Conservation (phyloP, 495 filamentous ascomycete genomes). For the Baudoinia panamericana region DNA sequence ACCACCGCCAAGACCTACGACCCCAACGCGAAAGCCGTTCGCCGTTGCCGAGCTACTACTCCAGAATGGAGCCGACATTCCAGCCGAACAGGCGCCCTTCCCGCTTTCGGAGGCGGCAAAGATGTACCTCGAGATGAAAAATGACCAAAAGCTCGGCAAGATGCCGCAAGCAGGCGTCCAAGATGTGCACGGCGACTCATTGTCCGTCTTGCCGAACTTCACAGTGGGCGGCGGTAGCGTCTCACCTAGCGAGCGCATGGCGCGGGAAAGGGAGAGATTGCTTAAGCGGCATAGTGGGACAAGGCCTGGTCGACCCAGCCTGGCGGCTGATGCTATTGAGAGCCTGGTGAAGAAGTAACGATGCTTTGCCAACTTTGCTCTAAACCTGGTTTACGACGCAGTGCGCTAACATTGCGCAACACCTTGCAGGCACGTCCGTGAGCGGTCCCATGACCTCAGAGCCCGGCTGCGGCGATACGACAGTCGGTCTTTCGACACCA, state of each 20-base stretch:
- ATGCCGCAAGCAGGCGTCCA: constrained; percentile 1
- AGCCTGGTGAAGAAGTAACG: constrained; percentile 20
- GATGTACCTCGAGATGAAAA: constrained; percentile 75
- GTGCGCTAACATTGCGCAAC: constrained; percentile 3
- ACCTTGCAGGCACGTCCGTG: constrained; percentile 10
- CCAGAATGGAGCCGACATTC: constrained; percentile 88
- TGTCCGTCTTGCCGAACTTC: constrained; percentile 16
- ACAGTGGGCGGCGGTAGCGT: background rate
- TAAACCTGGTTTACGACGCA: background rate
- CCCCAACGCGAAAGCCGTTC: constrained; percentile 39
- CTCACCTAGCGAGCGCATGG: background rate
- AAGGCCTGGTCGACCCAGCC: constrained; percentile 6
- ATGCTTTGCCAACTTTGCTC: background rate
- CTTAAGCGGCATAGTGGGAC: constrained; percentile 11
- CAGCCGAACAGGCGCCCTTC: constrained; percentile 55
- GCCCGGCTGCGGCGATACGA: constrained; percentile 2
- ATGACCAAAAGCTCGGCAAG: constrained; percentile 27
- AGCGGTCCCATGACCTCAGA: constrained; percentile 5
- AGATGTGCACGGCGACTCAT: constrained; percentile 16
- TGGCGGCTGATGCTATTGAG: constrained; percentile 15
- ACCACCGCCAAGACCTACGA: constrained; percentile 15
- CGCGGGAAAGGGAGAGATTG: constrained; percentile 12
- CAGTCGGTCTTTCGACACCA: constrained; percentile 4
- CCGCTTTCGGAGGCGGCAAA: constrained; percentile 63
- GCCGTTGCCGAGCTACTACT: constrained; percentile 83